Evolutionary conservation across 495 filamentous ascomycete species (phyloP).

Genomic region (Aspergillus affinis): DNA sequence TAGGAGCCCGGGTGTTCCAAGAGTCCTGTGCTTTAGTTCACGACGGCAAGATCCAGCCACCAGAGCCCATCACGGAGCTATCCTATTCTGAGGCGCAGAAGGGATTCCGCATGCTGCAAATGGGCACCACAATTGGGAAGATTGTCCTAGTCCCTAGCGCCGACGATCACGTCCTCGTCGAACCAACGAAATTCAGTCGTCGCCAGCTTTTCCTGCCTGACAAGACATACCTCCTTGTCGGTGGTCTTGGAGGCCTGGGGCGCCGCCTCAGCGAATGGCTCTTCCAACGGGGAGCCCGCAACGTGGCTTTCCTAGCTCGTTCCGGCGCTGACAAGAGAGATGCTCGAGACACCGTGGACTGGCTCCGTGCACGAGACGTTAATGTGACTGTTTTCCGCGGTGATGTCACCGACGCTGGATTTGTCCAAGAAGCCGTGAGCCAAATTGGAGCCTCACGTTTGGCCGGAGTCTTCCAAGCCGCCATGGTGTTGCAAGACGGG

Average conservation of each 20-base stretch:
- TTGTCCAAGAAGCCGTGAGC: background rate
- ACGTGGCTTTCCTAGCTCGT: background rate
- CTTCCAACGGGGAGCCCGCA: background rate
- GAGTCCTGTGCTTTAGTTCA: slow-evolving; percentile 15
- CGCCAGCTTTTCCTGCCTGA: background rate
- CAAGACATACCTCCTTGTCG: background rate
- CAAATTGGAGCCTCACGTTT: background rate
- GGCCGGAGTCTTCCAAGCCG: background rate
- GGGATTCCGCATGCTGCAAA: slow-evolving; percentile 56
- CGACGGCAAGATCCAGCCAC: slow-evolving; percentile 12
- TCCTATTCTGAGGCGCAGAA: slow-evolving; percentile 34
- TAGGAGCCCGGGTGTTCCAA: background rate
- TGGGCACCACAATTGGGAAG: slow-evolving; percentile 55
- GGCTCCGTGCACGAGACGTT: background rate
- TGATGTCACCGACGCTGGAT: background rate
- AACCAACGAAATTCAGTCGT: background rate
- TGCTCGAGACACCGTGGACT: background rate
- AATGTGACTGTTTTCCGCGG: background rate
- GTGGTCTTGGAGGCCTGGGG: slow-evolving; percentile 1
- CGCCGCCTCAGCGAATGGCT: background rate
- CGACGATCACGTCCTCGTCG: background rate
- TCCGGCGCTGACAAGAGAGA: background rate
- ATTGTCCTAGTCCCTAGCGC: slow-evolving; percentile 31
- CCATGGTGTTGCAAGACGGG: background rate
- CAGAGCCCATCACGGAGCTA: background rate